These are phyloP conservation scores for Kwoniella sp. DNA, from an alignment of 768 basidiomycete species.

Conservation along the genomic window DNA sequence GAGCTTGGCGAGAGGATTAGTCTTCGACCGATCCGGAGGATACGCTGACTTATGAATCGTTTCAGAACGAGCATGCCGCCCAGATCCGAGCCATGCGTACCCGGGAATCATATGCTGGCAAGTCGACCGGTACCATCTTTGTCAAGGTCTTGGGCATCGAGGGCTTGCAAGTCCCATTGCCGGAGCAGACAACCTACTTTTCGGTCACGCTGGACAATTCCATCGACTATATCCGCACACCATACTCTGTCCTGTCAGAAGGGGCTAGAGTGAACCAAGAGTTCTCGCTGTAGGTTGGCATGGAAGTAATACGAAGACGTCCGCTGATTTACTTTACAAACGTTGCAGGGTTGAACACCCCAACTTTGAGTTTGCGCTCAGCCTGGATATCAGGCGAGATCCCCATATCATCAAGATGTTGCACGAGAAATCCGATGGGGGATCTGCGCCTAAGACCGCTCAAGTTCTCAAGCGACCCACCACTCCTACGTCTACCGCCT, in stretches of 20 bases:
- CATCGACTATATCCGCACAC: constrained; percentile 90
- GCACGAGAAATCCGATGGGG: constrained; percentile 62
- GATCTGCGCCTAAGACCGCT: constrained; percentile 49
- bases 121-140: constrained; percentile 86
- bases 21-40: constrained; percentile 74
- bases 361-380: constrained; percentile 91
- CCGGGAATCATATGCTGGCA: constrained; percentile 58
- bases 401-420: constrained; percentile 65
- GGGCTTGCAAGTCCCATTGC: constrained; percentile 70
- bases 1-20: no score
- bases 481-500: constrained; percentile 65
- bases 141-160: constrained; percentile 84
- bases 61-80: constrained; percentile 94
- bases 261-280: constrained; percentile 49
- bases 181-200: constrained; percentile 66
- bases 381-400: constrained; percentile 78
- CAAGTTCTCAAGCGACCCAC: constrained; percentile 52
- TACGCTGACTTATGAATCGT: constrained; percentile 76
- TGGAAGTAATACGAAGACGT: not conserved
- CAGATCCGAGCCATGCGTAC: constrained; percentile 79
- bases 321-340: not conserved
- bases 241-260: constrained; percentile 48
- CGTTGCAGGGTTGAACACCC: constrained; percentile 57
- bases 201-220: constrained; percentile 92
- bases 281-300: constrained; percentile 47